A percentile compares a stretch with the other conserved stretches of the same genome.
Evolutionary conservation across 192 early-diverging fungal species (phyloP).

Genomic region (Paraglomus occultum): DNA sequence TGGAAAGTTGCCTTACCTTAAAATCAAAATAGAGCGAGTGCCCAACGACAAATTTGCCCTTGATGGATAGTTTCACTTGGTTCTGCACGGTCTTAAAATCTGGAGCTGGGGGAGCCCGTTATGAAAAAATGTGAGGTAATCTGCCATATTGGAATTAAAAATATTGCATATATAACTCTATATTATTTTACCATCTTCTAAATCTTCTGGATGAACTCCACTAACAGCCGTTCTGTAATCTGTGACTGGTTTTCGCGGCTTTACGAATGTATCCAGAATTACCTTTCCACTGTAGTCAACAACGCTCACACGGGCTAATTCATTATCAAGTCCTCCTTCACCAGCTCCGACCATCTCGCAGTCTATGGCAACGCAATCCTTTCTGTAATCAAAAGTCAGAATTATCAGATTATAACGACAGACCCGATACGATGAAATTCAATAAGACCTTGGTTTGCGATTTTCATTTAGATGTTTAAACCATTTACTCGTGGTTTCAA

Average conservation of each 20-base stretch:
- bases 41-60: slow-evolving; percentile 71
- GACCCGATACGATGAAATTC: no score
- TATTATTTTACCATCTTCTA: slow-evolving; percentile 22
- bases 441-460: no score
- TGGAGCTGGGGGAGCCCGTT: slow-evolving; percentile 33
- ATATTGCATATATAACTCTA: slow-evolving; percentile 29
- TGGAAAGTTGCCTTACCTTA: slow-evolving; percentile 25
- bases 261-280: slow-evolving; percentile 66
- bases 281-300: slow-evolving; percentile 76
- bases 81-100: slow-evolving; percentile 61
- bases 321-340: slow-evolving; percentile 55
- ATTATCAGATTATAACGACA: no score
- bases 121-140: no score
- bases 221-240: slow-evolving; percentile 79
- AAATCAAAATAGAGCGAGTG: slow-evolving; percentile 76
- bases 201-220: slow-evolving; percentile 46
- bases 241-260: slow-evolving; percentile 61
- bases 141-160: no score
- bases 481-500: no score
- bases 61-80: slow-evolving; percentile 61
- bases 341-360: slow-evolving; percentile 90
- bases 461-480: no score
- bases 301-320: slow-evolving; percentile 68
- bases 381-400: neutral
- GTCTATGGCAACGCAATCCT: slow-evolving; percentile 73